These are phyloP conservation scores for Calycina herbarum DNA, from an alignment of 2,329 filamentous ascomycete genomes.

Conservation along the genomic window DNA sequence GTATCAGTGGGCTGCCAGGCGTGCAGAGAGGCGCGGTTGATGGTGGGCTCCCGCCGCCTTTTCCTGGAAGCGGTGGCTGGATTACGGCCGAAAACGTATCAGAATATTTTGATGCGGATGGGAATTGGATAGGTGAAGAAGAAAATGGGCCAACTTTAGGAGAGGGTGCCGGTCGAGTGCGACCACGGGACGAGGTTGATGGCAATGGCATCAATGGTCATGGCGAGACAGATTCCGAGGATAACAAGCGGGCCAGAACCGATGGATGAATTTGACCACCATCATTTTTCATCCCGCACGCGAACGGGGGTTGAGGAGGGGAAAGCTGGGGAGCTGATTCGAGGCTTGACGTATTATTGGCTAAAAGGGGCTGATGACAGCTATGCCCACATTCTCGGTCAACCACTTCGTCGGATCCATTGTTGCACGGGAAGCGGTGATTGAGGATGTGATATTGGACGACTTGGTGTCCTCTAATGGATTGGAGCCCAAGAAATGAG, in stretches of 20 bases:
- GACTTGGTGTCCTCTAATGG: background rate
- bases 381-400: background rate
- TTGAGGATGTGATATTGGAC: background rate
- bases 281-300: background rate
- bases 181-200: constrained; percentile 54
- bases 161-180: constrained; percentile 62
- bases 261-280: constrained; percentile 37
- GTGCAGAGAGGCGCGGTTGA: constrained; percentile 50
- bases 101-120: constrained; percentile 78
- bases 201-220: constrained; percentile 46
- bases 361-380: background rate
- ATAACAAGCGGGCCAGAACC: constrained; percentile 50
- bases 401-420: constrained; percentile 6
- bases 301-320: background rate
- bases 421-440: background rate
- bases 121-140: constrained; percentile 66
- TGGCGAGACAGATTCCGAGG: constrained; percentile 42
- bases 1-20: constrained; percentile 57
- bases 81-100: constrained; percentile 91
- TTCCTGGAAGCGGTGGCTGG: constrained; percentile 76
- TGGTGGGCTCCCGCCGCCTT: constrained; percentile 61
- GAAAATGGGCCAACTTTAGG: constrained; percentile 51
- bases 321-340: constrained; percentile 3
- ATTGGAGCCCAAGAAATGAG: background rate
- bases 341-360: background rate